Percentiles rank a stretch among this genome's conserved stretches.
Conservation (phyloP, 1,139 yeast species). For the Blastobotrys raffinosifermentans region DNA sequence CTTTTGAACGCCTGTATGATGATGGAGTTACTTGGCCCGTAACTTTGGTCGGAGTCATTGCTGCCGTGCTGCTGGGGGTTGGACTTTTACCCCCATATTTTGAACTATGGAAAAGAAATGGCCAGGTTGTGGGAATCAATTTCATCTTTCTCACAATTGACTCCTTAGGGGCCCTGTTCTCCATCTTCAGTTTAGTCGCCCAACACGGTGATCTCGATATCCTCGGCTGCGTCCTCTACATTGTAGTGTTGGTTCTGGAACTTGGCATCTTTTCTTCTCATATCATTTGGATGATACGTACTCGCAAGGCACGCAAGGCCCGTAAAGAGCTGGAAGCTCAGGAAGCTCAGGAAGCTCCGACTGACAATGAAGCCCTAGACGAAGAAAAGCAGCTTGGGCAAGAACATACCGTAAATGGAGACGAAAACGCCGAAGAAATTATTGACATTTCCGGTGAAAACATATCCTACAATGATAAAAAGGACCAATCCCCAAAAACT, state of each 20-base stretch:
- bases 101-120: conserved; percentile 71
- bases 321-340: conserved; percentile 7
- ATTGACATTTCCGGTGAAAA: not conserved
- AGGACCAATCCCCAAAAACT: not conserved
- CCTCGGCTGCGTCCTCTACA: conserved; percentile 72
- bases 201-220: conserved; percentile 47
- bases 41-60: conserved; percentile 69
- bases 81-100: conserved; percentile 88
- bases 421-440: not conserved
- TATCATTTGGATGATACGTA: conserved; percentile 60
- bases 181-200: conserved; percentile 48
- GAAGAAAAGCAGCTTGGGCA: not conserved
- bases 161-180: conserved; percentile 72
- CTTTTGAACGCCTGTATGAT: conserved; percentile 58
- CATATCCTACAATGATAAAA: too few species aligned
- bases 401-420: conserved; percentile 1
- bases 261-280: conserved; percentile 71
- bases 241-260: conserved; percentile 66
- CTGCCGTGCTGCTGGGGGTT: conserved; percentile 64
- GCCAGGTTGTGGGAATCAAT: conserved; percentile 83
- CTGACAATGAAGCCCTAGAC: not conserved
- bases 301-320: conserved; percentile 28
- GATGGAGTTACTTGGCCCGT: conserved; percentile 66
- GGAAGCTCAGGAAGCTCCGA: not conserved
- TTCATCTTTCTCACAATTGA: conserved; percentile 77